Evolutionary conservation across 495 filamentous ascomycete genomes (phyloP).

Genomic region (Daldinia decipiens): DNA sequence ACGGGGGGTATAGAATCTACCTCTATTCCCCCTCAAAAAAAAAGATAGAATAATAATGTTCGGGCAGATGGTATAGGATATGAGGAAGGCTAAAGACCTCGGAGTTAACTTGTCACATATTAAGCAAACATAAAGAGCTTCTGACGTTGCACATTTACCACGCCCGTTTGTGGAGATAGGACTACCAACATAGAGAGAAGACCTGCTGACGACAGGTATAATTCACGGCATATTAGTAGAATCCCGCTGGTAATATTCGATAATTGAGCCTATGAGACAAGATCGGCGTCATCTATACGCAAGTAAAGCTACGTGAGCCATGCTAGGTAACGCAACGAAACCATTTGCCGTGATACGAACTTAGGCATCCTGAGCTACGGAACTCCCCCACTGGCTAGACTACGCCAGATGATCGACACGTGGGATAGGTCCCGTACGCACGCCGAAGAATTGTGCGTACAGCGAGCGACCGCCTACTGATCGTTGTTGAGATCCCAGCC

Average conservation of each 20-base stretch:
- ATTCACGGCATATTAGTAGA: constrained; percentile 24
- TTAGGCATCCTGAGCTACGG: constrained; percentile 14
- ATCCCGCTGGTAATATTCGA: constrained; percentile 22
- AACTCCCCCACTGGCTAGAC: constrained; percentile 39
- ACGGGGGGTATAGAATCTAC: constrained; percentile 17
- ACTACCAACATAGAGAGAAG: constrained; percentile 19
- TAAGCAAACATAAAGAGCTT: constrained; percentile 1
- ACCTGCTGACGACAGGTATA: constrained; percentile 24
- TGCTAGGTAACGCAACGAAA: constrained; percentile 22
- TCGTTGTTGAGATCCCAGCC: constrained; percentile 24
- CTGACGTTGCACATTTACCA: constrained; percentile 5
- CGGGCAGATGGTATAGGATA: constrained; percentile 6
- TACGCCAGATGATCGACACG: constrained; percentile 37
- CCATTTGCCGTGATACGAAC: constrained; percentile 40
- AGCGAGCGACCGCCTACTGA: constrained; percentile 30
- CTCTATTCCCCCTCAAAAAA: constrained; percentile 13
- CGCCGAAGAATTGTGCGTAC: constrained; percentile 14
- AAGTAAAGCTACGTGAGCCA: constrained; percentile 10
- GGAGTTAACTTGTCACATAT: constrained; percentile 6
- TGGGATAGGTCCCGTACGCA: constrained; percentile 7
- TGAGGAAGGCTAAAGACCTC: not conserved
- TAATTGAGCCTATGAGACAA: constrained; percentile 16
- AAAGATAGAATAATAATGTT: not conserved
- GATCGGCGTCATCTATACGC: constrained; percentile 31
- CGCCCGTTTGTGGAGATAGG: constrained; percentile 15